These are phyloP conservation scores for Penicillium roqueforti DNA, from an alignment of 495 filamentous ascomycete species.

Conservation along the genomic window DNA sequence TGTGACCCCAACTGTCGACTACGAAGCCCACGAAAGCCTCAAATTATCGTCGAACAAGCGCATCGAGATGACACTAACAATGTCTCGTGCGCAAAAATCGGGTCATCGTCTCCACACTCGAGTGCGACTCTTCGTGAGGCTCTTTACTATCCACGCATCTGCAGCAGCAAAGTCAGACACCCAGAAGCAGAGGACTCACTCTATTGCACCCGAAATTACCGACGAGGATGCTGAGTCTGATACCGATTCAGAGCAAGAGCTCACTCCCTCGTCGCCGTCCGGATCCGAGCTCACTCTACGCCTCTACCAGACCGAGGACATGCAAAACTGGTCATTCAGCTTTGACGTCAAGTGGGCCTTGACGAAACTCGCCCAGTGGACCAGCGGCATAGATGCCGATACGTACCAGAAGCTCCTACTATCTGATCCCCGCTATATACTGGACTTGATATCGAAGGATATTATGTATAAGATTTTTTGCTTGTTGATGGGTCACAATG, in stretches of 20 bases:
- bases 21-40: not conserved
- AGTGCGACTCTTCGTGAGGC: constrained; percentile 14
- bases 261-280: not conserved
- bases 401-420: not conserved
- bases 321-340: not conserved
- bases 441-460: constrained; percentile 8
- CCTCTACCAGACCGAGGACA: not conserved
- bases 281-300: not conserved
- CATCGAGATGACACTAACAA: constrained; percentile 7
- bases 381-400: not conserved
- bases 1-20: not conserved
- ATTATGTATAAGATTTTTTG: not conserved
- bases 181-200: constrained; percentile 2
- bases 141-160: constrained; percentile 14
- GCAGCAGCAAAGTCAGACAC: constrained; percentile 1
- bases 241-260: not conserved
- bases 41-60: not conserved
- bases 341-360: constrained; percentile 5
- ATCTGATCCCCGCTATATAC: not conserved
- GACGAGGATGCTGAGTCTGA: constrained; percentile 1
- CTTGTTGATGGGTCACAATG: not conserved
- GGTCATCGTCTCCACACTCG: constrained; percentile 11
- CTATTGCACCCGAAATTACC: not conserved
- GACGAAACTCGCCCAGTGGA: constrained; percentile 1
- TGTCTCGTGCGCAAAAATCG: not conserved